These are phyloP conservation scores for Neofusicoccum laricinum DNA, from an alignment of 2,329 filamentous ascomycete genomes.

Conservation along the genomic window DNA sequence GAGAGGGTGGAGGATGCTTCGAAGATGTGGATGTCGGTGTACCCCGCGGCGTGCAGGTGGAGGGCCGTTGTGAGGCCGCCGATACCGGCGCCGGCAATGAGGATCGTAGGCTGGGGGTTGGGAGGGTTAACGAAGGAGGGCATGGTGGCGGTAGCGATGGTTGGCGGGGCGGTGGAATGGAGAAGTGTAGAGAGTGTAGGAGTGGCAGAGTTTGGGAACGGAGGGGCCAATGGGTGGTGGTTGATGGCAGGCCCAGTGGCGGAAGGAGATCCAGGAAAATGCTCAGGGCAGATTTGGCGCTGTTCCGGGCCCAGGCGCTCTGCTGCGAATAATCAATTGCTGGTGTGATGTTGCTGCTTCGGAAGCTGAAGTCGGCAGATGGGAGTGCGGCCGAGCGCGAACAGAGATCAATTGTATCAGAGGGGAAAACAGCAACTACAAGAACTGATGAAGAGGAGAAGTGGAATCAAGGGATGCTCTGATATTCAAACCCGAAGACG, in stretches of 20 bases:
- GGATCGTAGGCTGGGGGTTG: slow-evolving; percentile 21
- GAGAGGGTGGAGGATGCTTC: slow-evolving; percentile 43
- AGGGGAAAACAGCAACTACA: background rate
- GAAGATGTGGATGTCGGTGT: slow-evolving; percentile 44
- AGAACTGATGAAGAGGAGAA: background rate
- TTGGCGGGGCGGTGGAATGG: background rate
- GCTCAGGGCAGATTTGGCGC: background rate
- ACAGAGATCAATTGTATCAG: background rate
- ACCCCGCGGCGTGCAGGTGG: slow-evolving; percentile 43
- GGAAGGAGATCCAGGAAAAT: background rate
- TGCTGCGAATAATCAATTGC: background rate
- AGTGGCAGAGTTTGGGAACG: background rate
- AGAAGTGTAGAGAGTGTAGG: background rate
- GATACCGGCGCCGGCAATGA: slow-evolving; percentile 64
- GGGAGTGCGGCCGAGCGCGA: background rate
- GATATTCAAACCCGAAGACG: no score
- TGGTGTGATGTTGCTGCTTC: background rate
- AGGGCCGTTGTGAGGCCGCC: slow-evolving; percentile 66
- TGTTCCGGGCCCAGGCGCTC: background rate
- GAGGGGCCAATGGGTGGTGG: no score
- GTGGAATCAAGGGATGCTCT: background rate
- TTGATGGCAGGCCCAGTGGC: background rate
- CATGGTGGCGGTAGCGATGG: background rate
- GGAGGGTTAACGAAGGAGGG: background rate
- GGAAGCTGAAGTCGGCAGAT: background rate